Evolutionary conservation across 1,284 basidiomycete species (phyloP), one percentile per base, ranked within the genome.

Genomic region (Pseudozyma sp.): DNA sequence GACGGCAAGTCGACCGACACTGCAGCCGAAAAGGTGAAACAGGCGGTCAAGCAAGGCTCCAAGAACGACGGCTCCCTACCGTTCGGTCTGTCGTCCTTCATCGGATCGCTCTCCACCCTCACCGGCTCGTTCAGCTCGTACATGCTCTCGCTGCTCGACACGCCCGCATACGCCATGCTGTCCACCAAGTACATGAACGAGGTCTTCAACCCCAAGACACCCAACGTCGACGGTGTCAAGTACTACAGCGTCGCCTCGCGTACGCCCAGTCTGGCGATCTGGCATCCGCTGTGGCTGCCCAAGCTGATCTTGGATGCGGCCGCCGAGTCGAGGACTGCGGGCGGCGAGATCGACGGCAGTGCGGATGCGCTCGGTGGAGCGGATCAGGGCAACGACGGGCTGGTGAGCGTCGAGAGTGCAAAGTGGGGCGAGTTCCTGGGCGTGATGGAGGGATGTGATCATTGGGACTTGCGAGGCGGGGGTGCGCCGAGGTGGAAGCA

Each of bases 281-380:
- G 93, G 88, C 96, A 99, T 84, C 97, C 97, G 0, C 89, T 99
- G 51, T 99, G 95, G 94, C 88, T 98, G 46, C 94, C 96, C 2
- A 97, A 98, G 85, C 89, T 94, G 84, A 91, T 99, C 24, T 87
- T 97, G 30, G 96, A 99, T 82, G 86, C 87, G 6, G 86, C 87
- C 3, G 87, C 87, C 7, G 88, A 81, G 42, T 74, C 72, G 3
- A 49, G 77, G 11, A 79, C 79, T 5, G 68, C 65, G 3, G 82
- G 75, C 46, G 78, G 74, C 5, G 79, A 83, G 53, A 56, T 57
- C 16, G 82, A 84, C 48, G 82, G 81, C 19, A 78, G 74, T 19
- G 84, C 84, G 7, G 80, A 83, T 16, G 79, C 84, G 10, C 85
- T 86, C 0, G 84, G 85, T 24, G 77, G 80, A 11, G 75, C 82